Percentiles rank a stretch among this genome's conserved stretches.
Evolutionary conservation across 257 asterid genomes (phyloP).

Genomic region (Solanum chiquidenum): DNA sequence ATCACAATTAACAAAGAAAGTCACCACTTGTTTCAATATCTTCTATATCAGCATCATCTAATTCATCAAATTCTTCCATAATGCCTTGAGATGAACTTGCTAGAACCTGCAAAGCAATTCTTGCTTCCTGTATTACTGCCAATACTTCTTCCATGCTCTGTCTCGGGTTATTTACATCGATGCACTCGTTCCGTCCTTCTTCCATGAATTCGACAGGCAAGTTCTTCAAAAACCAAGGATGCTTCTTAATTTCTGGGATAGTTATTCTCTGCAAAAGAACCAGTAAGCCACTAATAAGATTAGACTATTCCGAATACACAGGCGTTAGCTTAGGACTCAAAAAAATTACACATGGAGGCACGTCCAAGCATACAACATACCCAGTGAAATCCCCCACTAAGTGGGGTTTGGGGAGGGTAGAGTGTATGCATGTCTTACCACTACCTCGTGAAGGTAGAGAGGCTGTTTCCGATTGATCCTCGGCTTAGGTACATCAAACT

Average conservation of each 20-base stretch:
- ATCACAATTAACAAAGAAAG: conserved; percentile 9
- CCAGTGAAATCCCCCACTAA: too few relatives aligned
- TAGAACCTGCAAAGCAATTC: background rate
- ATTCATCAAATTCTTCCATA: conserved; percentile 24
- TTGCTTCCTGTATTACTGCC: conserved; percentile 18
- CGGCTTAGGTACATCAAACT: too few relatives aligned
- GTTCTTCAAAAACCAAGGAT: conserved; percentile 26
- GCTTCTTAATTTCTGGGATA: conserved; percentile 23
- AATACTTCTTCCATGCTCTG: conserved; percentile 22
- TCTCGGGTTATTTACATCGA: conserved; percentile 13
- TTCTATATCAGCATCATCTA: conserved; percentile 17
- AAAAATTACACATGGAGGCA: background rate
- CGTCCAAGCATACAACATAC: background rate
- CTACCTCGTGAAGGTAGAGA: too few relatives aligned
- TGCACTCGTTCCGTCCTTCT: conserved; percentile 14
- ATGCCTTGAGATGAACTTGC: conserved; percentile 2
- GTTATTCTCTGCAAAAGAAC: conserved; percentile 21
- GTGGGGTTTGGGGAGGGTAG: too few relatives aligned
- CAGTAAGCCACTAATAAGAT: background rate
- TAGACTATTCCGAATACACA: background rate
- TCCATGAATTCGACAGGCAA: conserved; percentile 25
- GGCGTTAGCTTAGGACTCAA: background rate
- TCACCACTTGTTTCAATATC: conserved; percentile 20
- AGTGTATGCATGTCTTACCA: too few relatives aligned
- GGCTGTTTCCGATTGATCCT: too few relatives aligned